Evolutionary conservation across 371 early-diverging fungal species (phyloP).

Genomic region (Mortierella sp.): DNA sequence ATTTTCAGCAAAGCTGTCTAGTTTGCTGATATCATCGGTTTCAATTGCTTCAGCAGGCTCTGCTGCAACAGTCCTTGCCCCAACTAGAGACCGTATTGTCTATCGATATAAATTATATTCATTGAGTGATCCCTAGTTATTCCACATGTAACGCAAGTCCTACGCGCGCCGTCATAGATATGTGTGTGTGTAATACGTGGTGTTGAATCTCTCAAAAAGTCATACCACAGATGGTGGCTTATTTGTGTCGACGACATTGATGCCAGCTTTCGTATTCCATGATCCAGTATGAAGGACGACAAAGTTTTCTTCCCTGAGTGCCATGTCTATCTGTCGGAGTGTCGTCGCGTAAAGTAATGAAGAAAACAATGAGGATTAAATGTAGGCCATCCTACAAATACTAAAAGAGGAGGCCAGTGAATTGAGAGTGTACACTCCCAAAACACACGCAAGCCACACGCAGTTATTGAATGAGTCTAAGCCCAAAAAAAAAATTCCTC

Average conservation of each 20-base stretch:
- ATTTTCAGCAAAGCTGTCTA: conserved; percentile 2
- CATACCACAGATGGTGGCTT: conserved; percentile 70
- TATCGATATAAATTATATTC: conserved; percentile 7
- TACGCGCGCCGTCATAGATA: too few relatives aligned
- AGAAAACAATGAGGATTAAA: too few relatives aligned
- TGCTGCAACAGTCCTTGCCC: conserved; percentile 28
- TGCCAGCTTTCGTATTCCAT: conserved; percentile 73
- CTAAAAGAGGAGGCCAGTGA: too few relatives aligned
- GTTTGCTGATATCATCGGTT: not conserved
- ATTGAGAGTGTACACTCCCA: too few relatives aligned
- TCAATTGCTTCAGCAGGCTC: conserved; percentile 5
- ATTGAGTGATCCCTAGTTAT: conserved; percentile 19
- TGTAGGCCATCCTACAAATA: too few relatives aligned
- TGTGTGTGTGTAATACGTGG: conserved; percentile 26
- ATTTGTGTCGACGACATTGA: conserved; percentile 79
- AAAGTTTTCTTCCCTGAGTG: conserved; percentile 77
- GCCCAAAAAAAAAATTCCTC: too few relatives aligned
- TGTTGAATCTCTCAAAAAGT: not conserved
- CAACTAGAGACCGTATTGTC: conserved; percentile 47
- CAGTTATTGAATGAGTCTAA: too few relatives aligned
- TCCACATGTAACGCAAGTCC: not conserved
- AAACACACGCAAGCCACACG: too few relatives aligned
- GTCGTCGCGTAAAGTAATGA: not conserved
- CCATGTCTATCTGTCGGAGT: conserved; percentile 25
- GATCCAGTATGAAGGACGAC: conserved; percentile 84